Conservation (phyloP, 805 yeast species). For the Clavispora santaluciae region DNA sequence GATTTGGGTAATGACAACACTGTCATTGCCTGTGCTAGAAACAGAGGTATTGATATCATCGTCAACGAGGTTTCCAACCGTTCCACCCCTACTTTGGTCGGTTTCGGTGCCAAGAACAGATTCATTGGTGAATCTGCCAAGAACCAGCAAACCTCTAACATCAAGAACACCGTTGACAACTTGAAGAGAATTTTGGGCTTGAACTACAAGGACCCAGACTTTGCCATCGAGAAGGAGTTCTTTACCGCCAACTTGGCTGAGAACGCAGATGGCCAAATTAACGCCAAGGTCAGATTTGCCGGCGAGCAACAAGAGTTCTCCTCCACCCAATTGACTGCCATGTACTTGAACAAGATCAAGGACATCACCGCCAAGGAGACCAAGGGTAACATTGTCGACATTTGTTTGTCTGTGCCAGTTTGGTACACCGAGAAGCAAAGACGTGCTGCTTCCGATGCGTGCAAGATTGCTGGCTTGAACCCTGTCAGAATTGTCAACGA, state of each 20-base stretch:
- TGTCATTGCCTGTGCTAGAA: constrained; percentile 92
- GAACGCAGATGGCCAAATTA: constrained; percentile 67
- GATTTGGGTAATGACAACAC: constrained; percentile 95
- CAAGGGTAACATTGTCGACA: constrained; percentile 76
- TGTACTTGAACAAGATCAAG: constrained; percentile 91
- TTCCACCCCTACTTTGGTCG: constrained; percentile 86
- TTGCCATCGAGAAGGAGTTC: constrained; percentile 67
- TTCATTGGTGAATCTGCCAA: constrained; percentile 93
- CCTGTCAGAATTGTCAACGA: constrained; percentile 98
- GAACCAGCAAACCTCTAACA: constrained; percentile 93
- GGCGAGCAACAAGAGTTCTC: constrained; percentile 77
- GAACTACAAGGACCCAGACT: constrained; percentile 67
- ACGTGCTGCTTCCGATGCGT: constrained; percentile 93
- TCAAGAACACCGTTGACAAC: constrained; percentile 94
- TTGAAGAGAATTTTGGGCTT: constrained; percentile 90
- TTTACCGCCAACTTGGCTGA: constrained; percentile 69
- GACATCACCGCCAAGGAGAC: constrained; percentile 76
- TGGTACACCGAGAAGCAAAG: constrained; percentile 98
- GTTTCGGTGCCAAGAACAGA: constrained; percentile 86
- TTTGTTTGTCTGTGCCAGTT: constrained; percentile 90
- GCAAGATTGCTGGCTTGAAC: constrained; percentile 92
- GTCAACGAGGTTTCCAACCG: constrained; percentile 99
- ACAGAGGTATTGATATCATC: constrained; percentile 96
- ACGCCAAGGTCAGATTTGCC: constrained; percentile 78
- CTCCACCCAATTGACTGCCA: constrained; percentile 87